Evolutionary conservation across 768 basidiomycete species (phyloP).

Genomic region (Hypholoma sublateritium): DNA sequence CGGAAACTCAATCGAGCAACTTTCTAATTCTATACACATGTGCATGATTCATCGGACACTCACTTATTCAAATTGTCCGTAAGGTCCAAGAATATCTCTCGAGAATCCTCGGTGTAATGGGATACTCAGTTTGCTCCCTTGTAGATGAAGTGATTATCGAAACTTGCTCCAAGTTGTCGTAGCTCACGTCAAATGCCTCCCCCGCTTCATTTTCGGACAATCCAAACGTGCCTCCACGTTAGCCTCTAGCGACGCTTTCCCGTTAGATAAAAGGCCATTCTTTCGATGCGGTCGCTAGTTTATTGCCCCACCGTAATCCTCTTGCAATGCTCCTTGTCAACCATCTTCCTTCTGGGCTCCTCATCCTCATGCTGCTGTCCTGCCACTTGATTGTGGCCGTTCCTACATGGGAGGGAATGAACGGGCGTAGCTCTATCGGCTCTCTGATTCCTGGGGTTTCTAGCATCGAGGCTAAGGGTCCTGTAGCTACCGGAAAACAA

Average conservation of each 20-base stretch:
- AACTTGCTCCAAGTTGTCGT: neutral
- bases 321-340: constrained; percentile 11
- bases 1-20: too few relatives aligned
- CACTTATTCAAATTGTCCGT: neutral
- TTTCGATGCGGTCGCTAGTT: neutral
- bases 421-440: constrained; percentile 33
- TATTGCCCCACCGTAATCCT: neutral
- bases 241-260: constrained; percentile 28
- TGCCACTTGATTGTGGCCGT: constrained; percentile 29
- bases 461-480: constrained; percentile 36
- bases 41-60: neutral
- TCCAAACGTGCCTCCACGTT: constrained; percentile 19
- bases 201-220: constrained; percentile 25
- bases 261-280: constrained; percentile 17
- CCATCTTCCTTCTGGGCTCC: constrained; percentile 14
- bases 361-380: constrained; percentile 20
- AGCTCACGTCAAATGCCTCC: constrained; percentile 1
- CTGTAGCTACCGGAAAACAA: constrained; percentile 17
- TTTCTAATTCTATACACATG: too few relatives aligned
- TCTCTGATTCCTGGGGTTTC: constrained; percentile 43
- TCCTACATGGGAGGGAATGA: constrained; percentile 44
- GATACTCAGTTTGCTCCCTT: neutral
- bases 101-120: constrained; percentile 5
- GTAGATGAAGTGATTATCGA: neutral
- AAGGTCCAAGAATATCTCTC: neutral